Evolutionary conservation across 2,329 filamentous ascomycete species (phyloP), one percentile per base, ranked within the genome.

Genomic region (Rutstroemia sp.): DNA sequence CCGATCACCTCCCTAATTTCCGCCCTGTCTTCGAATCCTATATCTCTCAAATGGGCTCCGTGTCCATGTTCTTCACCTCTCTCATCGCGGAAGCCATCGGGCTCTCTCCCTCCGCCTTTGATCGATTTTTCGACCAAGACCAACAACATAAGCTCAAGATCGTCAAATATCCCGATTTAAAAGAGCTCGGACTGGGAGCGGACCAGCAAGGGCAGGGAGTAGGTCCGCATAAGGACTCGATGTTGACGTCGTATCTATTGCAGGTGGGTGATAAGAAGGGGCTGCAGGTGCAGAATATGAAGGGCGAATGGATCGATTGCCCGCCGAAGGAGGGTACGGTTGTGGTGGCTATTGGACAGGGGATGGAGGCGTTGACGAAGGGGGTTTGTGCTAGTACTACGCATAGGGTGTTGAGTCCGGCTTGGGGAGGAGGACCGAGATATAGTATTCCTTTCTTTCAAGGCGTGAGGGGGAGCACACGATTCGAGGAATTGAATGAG

Each of bases 381-480:
- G 90, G 90, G 34, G 89, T 94, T 2, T 94, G 89, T 69, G 83
- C 86, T 61, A 81, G 83, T 60, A 95, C 90, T 2, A 94, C 89
- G 42, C 90, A 95, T 71, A 80, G 89, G 9, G 90, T 95, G 38
- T 76, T 94, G n/a, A 87, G 82, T 30, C 89, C 89, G 0, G 67
- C 74, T 1, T 81, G 82, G 7, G 89, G 88, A 12, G 74, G 80
- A 9, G 90, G 89, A 4, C 77, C 89, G 34, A 77, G 90, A 54
- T 92, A 84, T 74, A 88, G 83, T 7, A 86, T 95, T 48, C 90
- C 90, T 0, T 95, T 95, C 73, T 95, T 95, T 74, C 90, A 94
- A 70, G 90, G 90, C 21, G 88, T 95, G 58, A 83, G 84, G 65
- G 84, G 89, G 57, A 88, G 91, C 69, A 84, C 88, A 0, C 81